Evolutionary conservation across 129 eudicot genomes (phyloP), one percentile per base, ranked within the genome.

Genomic region (Ambrosia artemisiifolia): DNA sequence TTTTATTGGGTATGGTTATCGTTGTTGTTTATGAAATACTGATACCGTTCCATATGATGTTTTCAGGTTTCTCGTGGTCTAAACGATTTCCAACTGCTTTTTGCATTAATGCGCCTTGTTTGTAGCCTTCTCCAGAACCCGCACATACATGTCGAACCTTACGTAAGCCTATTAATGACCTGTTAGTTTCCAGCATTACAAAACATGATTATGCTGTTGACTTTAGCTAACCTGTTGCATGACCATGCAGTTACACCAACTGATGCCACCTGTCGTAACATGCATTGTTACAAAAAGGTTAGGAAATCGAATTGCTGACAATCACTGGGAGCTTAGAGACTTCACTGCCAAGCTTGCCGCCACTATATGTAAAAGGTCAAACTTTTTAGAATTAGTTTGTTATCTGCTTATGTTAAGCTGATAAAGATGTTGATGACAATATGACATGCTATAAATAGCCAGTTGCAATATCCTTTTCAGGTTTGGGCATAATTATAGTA

Each of bases 281-380:
- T 87, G 89, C 50, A 79, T 87, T 36, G 89, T 87, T 46, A 85
- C 87, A 63, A 87, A 75, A 79, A 82, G 83, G 68, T 79, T 87
- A 51, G 93, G 93, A 72, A 84, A 77, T 43, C 73, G 93, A 70
- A 74, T 79, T 38, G 87, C 89, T 28, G 93, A 87, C 36, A 77
- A 82, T 75, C 93, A 87, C 72, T 87, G 93, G 93, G 89, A 87
- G 72, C 85, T 87, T 50, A 79, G 93, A 72, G 93, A 87, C 78
- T 87, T 81, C 62, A 77, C 85, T 2, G 89, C 93, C 30, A 84
- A 84, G 32, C 83, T 87, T 72, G 89, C 82, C 67, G 89, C 89
- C 67, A 77, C 79, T 24, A 81, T 87, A 65, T 84, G 93, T 78
- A 87, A 78, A 84, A 84, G 87, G 93, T 80, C 63, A 74, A 77